phyloP scores from a whole-genome alignment of 192 early-diverging fungal genomes.

The Backusella westeae region DNA sequence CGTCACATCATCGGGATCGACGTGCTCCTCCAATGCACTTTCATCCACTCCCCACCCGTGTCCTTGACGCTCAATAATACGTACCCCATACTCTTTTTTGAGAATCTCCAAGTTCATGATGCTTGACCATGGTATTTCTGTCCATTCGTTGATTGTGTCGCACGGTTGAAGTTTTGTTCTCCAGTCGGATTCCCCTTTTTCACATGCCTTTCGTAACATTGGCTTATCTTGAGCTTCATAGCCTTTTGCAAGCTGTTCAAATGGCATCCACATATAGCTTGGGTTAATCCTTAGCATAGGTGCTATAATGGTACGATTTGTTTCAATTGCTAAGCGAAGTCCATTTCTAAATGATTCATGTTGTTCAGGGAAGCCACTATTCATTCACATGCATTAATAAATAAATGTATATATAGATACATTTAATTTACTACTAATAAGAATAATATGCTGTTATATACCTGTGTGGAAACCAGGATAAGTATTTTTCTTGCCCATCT shows the following conservation, averaged over 20 bases:
- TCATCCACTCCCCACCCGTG: constrained; percentile 7
- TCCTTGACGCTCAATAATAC: constrained; percentile 18
- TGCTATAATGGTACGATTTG: constrained; percentile 21
- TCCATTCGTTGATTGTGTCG: constrained; percentile 12
- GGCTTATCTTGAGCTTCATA: constrained; percentile 26
- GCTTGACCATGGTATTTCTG: constrained; percentile 24
- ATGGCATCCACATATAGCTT: constrained; percentile 13
- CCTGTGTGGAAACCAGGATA: constrained; percentile 18
- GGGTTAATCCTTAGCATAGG: constrained; percentile 17
- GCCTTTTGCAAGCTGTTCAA: constrained; percentile 10
- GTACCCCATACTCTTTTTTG: constrained; percentile 11
- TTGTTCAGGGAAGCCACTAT: constrained; percentile 23
- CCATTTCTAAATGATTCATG: constrained; percentile 27
- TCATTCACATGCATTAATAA: not conserved
- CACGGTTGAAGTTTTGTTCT: not conserved
- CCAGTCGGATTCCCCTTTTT: not conserved
- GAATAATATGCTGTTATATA: not conserved
- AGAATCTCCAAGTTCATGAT: constrained; percentile 14
- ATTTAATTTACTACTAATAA: not conserved
- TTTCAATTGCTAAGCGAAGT: constrained; percentile 21
- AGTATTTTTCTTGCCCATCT: constrained; percentile 5
- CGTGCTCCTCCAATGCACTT: not conserved
- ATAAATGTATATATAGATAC: not conserved
- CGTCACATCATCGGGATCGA: not conserved
- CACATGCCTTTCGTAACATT: not conserved